These are phyloP conservation scores for Phytophthora pisi DNA, from an alignment of 352 stramenopile species.

Conservation along the genomic window DNA sequence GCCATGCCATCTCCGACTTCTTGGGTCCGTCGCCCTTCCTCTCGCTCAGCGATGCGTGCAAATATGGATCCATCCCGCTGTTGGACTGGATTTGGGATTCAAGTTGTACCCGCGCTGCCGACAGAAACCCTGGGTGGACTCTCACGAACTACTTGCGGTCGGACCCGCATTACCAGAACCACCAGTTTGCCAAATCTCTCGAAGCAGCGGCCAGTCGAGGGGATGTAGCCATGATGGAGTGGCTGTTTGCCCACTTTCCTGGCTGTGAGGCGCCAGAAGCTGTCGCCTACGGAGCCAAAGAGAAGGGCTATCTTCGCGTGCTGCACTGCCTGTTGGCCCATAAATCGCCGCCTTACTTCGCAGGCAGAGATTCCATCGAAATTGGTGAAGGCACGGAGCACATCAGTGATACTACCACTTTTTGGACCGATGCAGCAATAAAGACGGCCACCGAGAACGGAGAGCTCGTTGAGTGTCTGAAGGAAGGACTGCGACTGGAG, in stretches of 20 bases:
- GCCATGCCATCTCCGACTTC: slow-evolving; percentile 6
- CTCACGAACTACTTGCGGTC: slow-evolving; percentile 14
- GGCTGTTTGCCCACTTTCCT: slow-evolving; percentile 12
- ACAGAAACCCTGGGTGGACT: slow-evolving; percentile 9
- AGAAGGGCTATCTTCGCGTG: slow-evolving; percentile 4
- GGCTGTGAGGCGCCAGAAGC: slow-evolving; percentile 2
- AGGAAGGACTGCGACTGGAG: slow-evolving; percentile 3
- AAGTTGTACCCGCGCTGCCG: slow-evolving; percentile 7
- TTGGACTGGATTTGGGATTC: slow-evolving; percentile 15
- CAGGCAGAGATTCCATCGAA: neutral
- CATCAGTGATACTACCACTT: neutral
- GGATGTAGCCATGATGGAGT: slow-evolving; percentile 6
- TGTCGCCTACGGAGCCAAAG: neutral
- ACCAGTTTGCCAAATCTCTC: slow-evolving; percentile 6
- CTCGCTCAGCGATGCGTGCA: slow-evolving; percentile 7
- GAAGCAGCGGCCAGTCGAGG: slow-evolving; percentile 3
- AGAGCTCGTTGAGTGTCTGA: slow-evolving; percentile 5
- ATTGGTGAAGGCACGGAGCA: neutral
- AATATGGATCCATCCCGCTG: neutral
- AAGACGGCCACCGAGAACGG: slow-evolving; percentile 5
- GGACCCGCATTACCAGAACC: slow-evolving; percentile 9
- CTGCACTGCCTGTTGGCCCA: slow-evolving; percentile 6
- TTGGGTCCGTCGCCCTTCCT: slow-evolving; percentile 1
- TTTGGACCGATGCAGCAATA: neutral
- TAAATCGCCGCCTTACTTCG: neutral